Conservation (phyloP, 2,329 filamentous ascomycete genomes). For the Cladosporium sp. region DNA sequence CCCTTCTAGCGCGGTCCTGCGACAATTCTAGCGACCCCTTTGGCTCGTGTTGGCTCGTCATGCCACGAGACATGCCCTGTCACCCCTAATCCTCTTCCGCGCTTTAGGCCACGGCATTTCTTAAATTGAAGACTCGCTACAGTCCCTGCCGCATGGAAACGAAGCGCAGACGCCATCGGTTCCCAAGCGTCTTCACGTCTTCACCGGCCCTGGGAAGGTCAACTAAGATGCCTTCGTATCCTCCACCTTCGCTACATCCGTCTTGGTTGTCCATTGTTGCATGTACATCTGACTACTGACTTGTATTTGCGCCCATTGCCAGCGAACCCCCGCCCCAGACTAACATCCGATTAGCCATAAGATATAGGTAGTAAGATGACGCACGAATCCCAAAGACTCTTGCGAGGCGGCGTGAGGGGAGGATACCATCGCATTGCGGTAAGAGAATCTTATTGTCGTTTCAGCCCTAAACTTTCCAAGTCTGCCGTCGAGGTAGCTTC, state of each 20-base stretch:
- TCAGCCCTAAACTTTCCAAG: slow-evolving; percentile 6
- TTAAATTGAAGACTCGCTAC: slow-evolving; percentile 3
- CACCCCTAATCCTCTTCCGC: not conserved
- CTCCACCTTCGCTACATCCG: too few species aligned
- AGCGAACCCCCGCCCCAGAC: not conserved
- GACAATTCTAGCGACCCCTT: slow-evolving; percentile 8
- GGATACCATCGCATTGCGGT: slow-evolving; percentile 1
- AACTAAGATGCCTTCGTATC: too few species aligned
- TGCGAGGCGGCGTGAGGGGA: not conserved
- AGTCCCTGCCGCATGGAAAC: not conserved
- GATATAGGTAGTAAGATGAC: not conserved
- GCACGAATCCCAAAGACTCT: not conserved
- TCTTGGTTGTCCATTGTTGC: too few species aligned
- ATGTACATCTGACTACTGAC: too few species aligned
- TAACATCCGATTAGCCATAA: slow-evolving; percentile 1
- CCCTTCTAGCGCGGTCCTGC: slow-evolving; percentile 12
- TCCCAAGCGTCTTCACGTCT: not conserved
- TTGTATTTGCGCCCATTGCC: not conserved
- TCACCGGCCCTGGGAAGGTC: too few species aligned
- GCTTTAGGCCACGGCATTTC: slow-evolving; percentile 1
- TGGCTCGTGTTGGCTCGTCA: too few species aligned
- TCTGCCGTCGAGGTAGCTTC: slow-evolving; percentile 7
- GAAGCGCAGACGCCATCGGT: slow-evolving; percentile 6
- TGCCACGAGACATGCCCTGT: not conserved
- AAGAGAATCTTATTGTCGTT: slow-evolving; percentile 1